These are phyloP conservation scores for Glycyrrhiza uralensis DNA, from an alignment of 306 rosid genomes.

Conservation along the genomic window DNA sequence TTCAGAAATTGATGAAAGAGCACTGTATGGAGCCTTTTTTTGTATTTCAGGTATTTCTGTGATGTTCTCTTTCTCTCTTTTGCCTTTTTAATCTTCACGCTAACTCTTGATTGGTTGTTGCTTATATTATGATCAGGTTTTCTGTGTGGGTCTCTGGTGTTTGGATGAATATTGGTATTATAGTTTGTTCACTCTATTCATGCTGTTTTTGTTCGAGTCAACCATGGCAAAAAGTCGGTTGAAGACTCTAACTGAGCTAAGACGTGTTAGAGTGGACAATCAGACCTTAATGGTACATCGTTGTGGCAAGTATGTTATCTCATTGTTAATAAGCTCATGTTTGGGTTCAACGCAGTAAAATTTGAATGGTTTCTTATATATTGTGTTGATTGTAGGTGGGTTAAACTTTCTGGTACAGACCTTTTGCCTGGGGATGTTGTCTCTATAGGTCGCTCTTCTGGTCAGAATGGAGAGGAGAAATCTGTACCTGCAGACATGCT, in stretches of 20 bases:
- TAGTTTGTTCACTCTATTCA: conserved; percentile 92
- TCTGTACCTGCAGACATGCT: conserved; percentile 99
- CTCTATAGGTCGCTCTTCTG: conserved; percentile 85
- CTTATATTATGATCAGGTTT: conserved; percentile 54
- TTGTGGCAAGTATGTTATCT: conserved; percentile 84
- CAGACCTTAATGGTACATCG: conserved; percentile 95
- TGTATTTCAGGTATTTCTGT: conserved; percentile 76
- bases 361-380: conserved; percentile 16
- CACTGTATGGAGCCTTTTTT: conserved; percentile 98
- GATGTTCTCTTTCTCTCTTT: conserved; percentile 5
- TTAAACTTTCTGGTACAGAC: conserved; percentile 81
- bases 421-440: conserved; percentile 98
- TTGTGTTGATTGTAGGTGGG: conserved; percentile 66
- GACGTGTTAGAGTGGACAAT: conserved; percentile 93
- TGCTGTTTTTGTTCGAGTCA: conserved; percentile 97
- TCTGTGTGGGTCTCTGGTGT: conserved; percentile 99
- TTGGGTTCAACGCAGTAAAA: conserved; percentile 17
- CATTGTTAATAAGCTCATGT: background rate
- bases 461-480: conserved; percentile 87
- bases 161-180: conserved; percentile 99
- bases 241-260: conserved; percentile 90
- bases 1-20: conserved; percentile 94
- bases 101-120: conserved; percentile 19
- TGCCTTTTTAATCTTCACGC: background rate
- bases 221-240: conserved; percentile 98